Conservation (phyloP, 495 filamentous ascomycete species). For the Penicillium coprophilum region DNA sequence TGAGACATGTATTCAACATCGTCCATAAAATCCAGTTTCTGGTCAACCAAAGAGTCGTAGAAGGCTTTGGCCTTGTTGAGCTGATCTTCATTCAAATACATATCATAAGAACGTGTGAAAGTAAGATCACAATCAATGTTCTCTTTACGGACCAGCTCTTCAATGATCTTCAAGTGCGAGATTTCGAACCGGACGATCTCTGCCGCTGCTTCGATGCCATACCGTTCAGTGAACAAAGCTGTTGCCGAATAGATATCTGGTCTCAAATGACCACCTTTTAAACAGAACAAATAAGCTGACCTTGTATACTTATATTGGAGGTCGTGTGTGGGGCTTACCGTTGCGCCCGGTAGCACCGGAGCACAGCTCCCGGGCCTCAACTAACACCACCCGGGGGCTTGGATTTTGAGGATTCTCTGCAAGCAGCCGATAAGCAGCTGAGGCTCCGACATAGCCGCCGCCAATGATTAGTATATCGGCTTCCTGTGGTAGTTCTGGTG, state of each 20-base stretch:
- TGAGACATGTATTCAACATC: slow-evolving; percentile 30
- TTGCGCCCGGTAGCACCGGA: slow-evolving; percentile 47
- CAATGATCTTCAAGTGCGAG: slow-evolving; percentile 32
- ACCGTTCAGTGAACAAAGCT: slow-evolving; percentile 26
- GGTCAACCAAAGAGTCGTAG: slow-evolving; percentile 27
- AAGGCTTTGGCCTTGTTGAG: slow-evolving; percentile 25
- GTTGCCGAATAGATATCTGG: slow-evolving; percentile 36
- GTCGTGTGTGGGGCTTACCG: slow-evolving; percentile 21
- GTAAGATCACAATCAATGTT: slow-evolving; percentile 46
- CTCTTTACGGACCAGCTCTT: slow-evolving; percentile 33
- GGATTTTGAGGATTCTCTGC: slow-evolving; percentile 16
- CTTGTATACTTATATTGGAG: not conserved
- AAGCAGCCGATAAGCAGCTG: slow-evolving; percentile 61
- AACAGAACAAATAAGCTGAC: not conserved
- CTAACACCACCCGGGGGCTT: slow-evolving; percentile 30
- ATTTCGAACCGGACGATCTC: slow-evolving; percentile 36
- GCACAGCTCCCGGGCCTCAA: slow-evolving; percentile 44
- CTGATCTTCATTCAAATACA: slow-evolving; percentile 30
- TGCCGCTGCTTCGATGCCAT: slow-evolving; percentile 30
- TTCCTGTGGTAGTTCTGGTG: slow-evolving; percentile 45
- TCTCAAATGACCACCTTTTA: slow-evolving; percentile 40
- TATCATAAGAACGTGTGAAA: slow-evolving; percentile 37
- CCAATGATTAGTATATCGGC: slow-evolving; percentile 69
- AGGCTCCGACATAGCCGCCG: slow-evolving; percentile 66
- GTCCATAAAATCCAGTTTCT: slow-evolving; percentile 26